Base-by-base conservation (phyloP, 441 rosid genomes). In the Adansonia gregorii region DNA sequence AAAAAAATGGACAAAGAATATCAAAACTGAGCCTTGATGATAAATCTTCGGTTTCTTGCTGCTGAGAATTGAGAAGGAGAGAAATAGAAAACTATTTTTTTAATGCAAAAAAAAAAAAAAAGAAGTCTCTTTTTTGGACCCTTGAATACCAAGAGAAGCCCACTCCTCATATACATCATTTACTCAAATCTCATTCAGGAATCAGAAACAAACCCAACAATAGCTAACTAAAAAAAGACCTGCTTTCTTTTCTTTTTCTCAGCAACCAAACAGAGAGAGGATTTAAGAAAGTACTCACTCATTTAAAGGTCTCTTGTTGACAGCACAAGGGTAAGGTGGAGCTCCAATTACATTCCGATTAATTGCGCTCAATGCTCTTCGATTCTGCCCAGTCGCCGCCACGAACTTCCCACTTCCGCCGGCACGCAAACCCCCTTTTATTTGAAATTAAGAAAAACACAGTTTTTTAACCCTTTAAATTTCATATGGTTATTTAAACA, bases 331-430 rank as follows among this genome's bases (percentile, higher is more conserved):
- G 67, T 86, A 83, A 56, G 90, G 83, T 12, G 83, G 94, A 75
- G 58, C 90, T 71, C 87, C 89, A 41, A 77, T 81, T 64, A 92
- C 79, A 79, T 97, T 92, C 86, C 84, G 83, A 85, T 89, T 87
- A 52, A 97, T 90, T 39, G 69, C 73, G 61, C 95, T 87, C 74
- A 97, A 86, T 10, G 97, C 97, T 81, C 91, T 79, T 56, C 93
- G 83, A 24, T 86, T 86, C 22, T 82, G 91, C 15, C 89, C 94
- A 4, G 85, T 59, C 61, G 85, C 86, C 52, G 83, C 80, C 80
- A 76, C 76, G 67, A 85, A 81, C 86, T 92, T 94, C 76, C 92
- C 95, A 58, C 84, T 82, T 76, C 88, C 88, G 31, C 87, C 86
- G 31, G 81, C 88, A 60, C 75, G 86, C 65, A 82, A 69, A 68